Percentiles rank a stretch among this genome's conserved stretches.
Conservation (phyloP, 2,329 filamentous ascomycete genomes). For the Colletotrichum spinosum region DNA sequence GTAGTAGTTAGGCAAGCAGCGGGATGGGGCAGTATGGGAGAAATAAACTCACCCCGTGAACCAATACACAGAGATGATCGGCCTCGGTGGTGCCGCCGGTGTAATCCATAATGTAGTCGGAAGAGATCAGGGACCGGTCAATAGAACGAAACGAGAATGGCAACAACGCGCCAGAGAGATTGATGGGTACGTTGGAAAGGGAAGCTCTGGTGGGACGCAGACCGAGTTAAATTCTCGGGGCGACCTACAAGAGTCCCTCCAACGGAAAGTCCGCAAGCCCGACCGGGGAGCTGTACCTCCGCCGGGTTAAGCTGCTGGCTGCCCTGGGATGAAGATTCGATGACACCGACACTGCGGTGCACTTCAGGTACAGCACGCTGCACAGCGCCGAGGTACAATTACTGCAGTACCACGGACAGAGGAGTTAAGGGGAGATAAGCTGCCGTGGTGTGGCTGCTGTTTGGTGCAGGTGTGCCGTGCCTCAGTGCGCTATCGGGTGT, state of each 20-base stretch:
- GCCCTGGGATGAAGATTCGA: conserved; percentile 14
- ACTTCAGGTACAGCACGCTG: background rate
- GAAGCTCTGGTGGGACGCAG: conserved; percentile 28
- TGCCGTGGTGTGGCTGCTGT: background rate
- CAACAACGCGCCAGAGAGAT: conserved; percentile 31
- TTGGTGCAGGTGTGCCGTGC: conserved; percentile 11
- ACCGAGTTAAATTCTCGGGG: conserved; percentile 37
- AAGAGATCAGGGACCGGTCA: conserved; percentile 48
- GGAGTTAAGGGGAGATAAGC: conserved; percentile 33
- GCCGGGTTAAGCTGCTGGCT: background rate
- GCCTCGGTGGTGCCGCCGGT: conserved; percentile 65
- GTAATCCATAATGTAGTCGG: conserved; percentile 54
- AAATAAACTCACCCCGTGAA: conserved; percentile 74
- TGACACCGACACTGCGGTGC: conserved; percentile 20
- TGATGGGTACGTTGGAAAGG: conserved; percentile 14
- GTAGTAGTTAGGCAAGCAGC: conserved; percentile 3
- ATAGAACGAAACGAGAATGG: conserved; percentile 48
- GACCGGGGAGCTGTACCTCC: conserved; percentile 23
- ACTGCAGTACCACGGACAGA: conserved; percentile 6
- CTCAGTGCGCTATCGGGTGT: conserved; percentile 8
- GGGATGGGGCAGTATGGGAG: conserved; percentile 10
- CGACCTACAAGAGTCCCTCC: conserved; percentile 33
- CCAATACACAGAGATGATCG: conserved; percentile 80
- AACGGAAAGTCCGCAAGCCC: conserved; percentile 33
- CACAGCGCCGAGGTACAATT: background rate